Conservation (phyloP, 2,329 filamentous ascomycete genomes). For the Bipolaris zeicola region DNA sequence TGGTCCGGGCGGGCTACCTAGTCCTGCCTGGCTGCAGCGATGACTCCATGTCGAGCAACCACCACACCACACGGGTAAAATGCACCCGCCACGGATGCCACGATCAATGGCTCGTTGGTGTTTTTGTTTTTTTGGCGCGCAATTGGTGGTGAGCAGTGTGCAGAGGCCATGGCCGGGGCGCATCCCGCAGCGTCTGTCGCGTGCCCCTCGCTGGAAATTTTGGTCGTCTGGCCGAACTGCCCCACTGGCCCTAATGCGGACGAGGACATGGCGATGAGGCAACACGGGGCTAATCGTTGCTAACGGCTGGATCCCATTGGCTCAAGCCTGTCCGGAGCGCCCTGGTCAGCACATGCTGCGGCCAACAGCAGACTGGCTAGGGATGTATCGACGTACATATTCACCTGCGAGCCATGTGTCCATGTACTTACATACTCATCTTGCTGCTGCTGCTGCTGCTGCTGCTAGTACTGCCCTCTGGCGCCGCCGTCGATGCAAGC, state of each 20-base stretch:
- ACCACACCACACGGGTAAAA: constrained; percentile 7
- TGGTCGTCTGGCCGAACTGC: constrained; percentile 25
- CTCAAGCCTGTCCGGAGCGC: constrained; percentile 29
- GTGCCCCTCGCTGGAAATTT: constrained; percentile 31
- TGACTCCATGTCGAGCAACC: constrained; percentile 29
- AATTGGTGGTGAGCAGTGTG: not conserved
- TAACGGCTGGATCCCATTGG: constrained; percentile 33
- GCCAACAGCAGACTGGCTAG: constrained; percentile 24
- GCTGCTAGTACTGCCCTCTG: not conserved
- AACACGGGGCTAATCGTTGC: constrained; percentile 33
- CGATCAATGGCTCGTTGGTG: too few species aligned
- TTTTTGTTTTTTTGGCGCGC: not conserved
- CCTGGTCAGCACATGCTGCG: constrained; percentile 30
- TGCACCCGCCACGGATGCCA: constrained; percentile 3
- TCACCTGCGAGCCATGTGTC: not conserved
- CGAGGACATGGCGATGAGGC: constrained; percentile 38
- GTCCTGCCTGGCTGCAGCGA: constrained; percentile 19
- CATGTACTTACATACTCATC: not conserved
- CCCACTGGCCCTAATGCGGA: constrained; percentile 42
- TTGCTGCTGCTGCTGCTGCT: not conserved
- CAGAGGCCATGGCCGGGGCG: not conserved
- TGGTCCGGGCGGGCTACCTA: constrained; percentile 21
- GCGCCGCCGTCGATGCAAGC: constrained; percentile 15
- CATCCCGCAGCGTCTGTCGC: constrained; percentile 22
- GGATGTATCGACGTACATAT: too few species aligned